These are phyloP conservation scores for Tricholoma flavovirens DNA, from an alignment of 768 basidiomycete species.

Conservation along the genomic window DNA sequence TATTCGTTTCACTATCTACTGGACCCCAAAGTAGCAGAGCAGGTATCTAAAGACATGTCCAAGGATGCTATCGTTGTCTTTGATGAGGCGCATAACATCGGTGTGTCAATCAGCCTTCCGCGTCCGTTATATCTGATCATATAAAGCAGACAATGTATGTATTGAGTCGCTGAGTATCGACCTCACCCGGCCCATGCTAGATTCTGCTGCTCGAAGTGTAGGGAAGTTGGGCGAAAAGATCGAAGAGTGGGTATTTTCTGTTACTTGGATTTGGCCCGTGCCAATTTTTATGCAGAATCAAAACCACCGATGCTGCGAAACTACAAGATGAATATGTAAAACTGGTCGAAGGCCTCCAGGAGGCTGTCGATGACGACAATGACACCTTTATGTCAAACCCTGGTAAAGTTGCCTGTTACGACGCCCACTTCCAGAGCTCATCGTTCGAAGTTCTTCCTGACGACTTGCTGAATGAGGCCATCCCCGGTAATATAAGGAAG, in stretches of 20 bases:
- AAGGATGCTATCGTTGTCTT: conserved; percentile 99
- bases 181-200: conserved; percentile 94
- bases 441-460: conserved; percentile 74
- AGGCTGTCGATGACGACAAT: conserved; percentile 57
- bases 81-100: conserved; percentile 99
- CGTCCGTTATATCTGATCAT: conserved; percentile 21
- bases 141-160: conserved; percentile 85
- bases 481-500: conserved; percentile 97
- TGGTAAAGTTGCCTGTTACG: conserved; percentile 36
- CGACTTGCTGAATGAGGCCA: conserved; percentile 89
- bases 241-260: conserved; percentile 64
- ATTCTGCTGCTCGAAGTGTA: conserved; percentile 87
- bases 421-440: not conserved
- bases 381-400: conserved; percentile 90
- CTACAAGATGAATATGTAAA: conserved; percentile 96
- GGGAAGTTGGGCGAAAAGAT: conserved; percentile 84
- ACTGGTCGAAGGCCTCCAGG: conserved; percentile 89
- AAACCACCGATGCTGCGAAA: conserved; percentile 87
- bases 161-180: conserved; percentile 98
- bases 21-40: conserved; percentile 98
- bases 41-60: conserved; percentile 95
- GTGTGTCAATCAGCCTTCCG: conserved; percentile 31
- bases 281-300: conserved; percentile 58
- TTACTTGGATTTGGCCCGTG: not conserved
- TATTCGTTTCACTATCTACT: conserved; percentile 99